Percentiles rank a stretch among this genome's conserved stretches.
These are phyloP conservation scores for Aspergillus uvarum DNA, from an alignment of 2,329 filamentous ascomycete genomes.

Conservation along the genomic window DNA sequence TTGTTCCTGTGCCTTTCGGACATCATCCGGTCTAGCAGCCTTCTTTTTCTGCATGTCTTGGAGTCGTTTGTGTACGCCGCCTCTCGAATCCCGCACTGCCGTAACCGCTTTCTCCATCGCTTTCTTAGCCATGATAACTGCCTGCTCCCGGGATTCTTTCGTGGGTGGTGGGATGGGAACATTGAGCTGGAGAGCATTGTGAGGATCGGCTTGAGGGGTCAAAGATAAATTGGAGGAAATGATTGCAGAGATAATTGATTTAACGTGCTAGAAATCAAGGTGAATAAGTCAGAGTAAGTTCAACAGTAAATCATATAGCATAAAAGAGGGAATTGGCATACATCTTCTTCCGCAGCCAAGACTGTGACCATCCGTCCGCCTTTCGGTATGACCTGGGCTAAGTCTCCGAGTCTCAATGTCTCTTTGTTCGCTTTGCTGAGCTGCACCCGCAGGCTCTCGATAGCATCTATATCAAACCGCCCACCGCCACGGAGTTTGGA, in stretches of 20 bases:
- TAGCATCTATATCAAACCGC: constrained; percentile 59
- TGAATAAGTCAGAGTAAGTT: neutral
- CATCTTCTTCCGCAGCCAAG: constrained; percentile 64
- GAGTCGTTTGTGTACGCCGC: constrained; percentile 45
- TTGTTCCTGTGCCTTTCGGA: constrained; percentile 47
- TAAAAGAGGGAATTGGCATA: constrained; percentile 37
- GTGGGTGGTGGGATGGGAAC: constrained; percentile 49
- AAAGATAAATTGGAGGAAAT: constrained; percentile 44
- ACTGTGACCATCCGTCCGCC: constrained; percentile 61
- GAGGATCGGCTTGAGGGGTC: constrained; percentile 44
- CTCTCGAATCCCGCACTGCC: constrained; percentile 44
- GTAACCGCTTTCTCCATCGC: constrained; percentile 45
- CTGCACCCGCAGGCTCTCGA: constrained; percentile 63
- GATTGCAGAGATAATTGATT: constrained; percentile 46
- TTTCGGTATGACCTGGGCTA: constrained; percentile 67
- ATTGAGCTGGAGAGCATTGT: constrained; percentile 47
- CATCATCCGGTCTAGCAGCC: constrained; percentile 45
- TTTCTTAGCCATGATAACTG: constrained; percentile 40
- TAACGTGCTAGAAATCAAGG: constrained; percentile 39
- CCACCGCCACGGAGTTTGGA: constrained; percentile 63
- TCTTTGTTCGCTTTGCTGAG: constrained; percentile 54
- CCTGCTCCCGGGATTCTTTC: constrained; percentile 47
- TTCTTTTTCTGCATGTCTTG: constrained; percentile 47
- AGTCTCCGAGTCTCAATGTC: constrained; percentile 57
- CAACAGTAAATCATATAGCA: neutral